These are phyloP conservation scores for Ophiostoma sp. DNA, from an alignment of 2,329 filamentous ascomycete species.

Conservation along the genomic window DNA sequence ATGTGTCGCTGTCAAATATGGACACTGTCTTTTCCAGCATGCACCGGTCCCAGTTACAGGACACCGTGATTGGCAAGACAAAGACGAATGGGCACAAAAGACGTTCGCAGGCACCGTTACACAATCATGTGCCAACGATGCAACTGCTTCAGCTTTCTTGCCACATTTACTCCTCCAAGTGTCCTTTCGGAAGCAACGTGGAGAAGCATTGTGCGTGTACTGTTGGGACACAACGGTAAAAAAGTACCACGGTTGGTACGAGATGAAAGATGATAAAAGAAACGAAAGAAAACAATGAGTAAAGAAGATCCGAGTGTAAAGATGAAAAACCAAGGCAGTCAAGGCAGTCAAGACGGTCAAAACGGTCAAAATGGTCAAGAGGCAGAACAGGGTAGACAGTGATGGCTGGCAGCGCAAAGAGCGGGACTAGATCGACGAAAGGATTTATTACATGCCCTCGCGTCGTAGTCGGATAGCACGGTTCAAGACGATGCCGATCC, in stretches of 20 bases:
- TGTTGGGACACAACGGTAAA: constrained; percentile 17
- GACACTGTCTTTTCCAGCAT: too few relatives aligned
- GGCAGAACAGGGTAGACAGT: not conserved
- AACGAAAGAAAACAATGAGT: not conserved
- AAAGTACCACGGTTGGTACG: constrained; percentile 6
- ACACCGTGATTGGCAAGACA: not conserved
- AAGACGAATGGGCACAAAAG: not conserved
- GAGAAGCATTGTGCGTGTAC: constrained; percentile 4
- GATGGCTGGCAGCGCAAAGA: not conserved
- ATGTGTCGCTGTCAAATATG: constrained; percentile 7
- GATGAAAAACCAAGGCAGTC: not conserved
- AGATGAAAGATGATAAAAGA: constrained; percentile 4
- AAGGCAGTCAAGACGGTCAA: not conserved
- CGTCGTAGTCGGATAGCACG: not conserved
- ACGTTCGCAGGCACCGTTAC: not conserved
- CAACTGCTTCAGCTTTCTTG: not conserved
- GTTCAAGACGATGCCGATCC: not conserved
- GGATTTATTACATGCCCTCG: not conserved
- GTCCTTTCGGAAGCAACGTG: constrained; percentile 23
- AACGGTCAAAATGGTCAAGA: not conserved
- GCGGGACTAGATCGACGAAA: not conserved
- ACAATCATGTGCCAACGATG: not conserved
- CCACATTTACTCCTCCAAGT: constrained; percentile 1
- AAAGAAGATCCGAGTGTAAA: not conserved
- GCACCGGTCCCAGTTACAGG: not conserved